Conservation (phyloP, 257 asterid species). For the Nicotiana undulata region DNA sequence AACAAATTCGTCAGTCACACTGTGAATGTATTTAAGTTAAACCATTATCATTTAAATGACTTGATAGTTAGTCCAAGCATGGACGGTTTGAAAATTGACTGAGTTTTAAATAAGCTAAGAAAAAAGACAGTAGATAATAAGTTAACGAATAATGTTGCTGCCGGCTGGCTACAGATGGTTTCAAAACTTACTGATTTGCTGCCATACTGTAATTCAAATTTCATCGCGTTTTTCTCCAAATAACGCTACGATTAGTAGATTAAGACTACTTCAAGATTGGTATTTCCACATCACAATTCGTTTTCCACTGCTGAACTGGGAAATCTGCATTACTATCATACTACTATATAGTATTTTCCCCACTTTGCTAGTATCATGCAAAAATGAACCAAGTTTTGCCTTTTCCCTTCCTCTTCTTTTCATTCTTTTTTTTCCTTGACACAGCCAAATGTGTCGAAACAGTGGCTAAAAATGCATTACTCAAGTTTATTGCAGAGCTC, state of each 20-base stretch:
- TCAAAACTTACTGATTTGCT: no score
- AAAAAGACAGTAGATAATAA: not conserved
- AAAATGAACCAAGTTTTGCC: conserved; percentile 25
- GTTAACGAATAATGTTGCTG: not conserved
- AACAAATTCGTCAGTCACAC: no score
- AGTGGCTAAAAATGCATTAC: conserved; percentile 19
- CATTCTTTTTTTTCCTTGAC: conserved; percentile 20
- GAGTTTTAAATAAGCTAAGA: not conserved
- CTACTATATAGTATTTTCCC: not conserved
- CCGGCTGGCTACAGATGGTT: not conserved
- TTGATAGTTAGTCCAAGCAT: no score
- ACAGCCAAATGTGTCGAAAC: conserved; percentile 12
- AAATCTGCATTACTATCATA: not conserved
- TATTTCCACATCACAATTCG: not conserved
- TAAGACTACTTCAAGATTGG: not conserved
- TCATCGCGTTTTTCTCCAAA: not conserved
- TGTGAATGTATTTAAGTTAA: no score
- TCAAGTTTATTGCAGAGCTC: conserved; percentile 30
- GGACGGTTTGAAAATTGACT: no score
- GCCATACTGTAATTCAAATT: no score
- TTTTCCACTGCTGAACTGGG: not conserved
- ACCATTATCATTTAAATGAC: no score
- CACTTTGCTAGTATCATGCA: not conserved
- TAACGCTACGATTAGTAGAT: not conserved
- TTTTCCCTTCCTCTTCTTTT: conserved; percentile 15